phyloP scores from a whole-genome alignment of 345 rosid genomes.

The Iberis pinnata region DNA sequence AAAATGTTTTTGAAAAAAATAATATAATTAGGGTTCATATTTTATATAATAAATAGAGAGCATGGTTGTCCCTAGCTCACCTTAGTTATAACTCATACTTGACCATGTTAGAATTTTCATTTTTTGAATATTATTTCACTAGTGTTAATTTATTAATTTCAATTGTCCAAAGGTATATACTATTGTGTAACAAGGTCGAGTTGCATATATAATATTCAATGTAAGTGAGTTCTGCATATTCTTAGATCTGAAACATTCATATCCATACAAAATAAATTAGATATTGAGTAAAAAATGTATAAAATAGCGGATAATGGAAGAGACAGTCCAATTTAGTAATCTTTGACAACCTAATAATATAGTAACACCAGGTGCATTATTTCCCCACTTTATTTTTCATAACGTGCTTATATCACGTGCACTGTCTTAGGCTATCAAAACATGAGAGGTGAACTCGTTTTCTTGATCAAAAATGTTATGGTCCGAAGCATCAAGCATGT shows the following conservation, averaged over 20 bases:
- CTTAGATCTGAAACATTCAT: slow-evolving; percentile 23
- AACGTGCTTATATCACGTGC: slow-evolving; percentile 33
- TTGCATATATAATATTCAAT: not conserved
- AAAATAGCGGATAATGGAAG: slow-evolving; percentile 22
- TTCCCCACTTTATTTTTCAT: slow-evolving; percentile 1
- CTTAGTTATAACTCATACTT: too few species aligned
- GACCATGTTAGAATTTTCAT: too few species aligned
- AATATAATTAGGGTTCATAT: too few species aligned
- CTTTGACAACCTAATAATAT: slow-evolving; percentile 8
- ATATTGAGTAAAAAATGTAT: not conserved
- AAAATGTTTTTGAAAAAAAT: too few species aligned
- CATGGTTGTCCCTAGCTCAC: too few species aligned
- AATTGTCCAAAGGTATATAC: too few species aligned
- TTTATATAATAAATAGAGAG: too few species aligned
- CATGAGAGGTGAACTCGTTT: slow-evolving; percentile 11
- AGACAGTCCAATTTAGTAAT: slow-evolving; percentile 18
- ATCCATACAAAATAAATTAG: not conserved
- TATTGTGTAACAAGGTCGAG: slow-evolving; percentile 6
- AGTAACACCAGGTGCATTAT: slow-evolving; percentile 13
- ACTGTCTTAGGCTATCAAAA: slow-evolving; percentile 16
- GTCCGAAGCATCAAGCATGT: slow-evolving; percentile 2
- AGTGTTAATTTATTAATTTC: too few species aligned
- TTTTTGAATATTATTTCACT: too few species aligned
- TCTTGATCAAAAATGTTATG: not conserved
- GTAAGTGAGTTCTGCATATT: not conserved